Conservation (phyloP, 768 basidiomycete species). For the Exidia glandulosa region DNA sequence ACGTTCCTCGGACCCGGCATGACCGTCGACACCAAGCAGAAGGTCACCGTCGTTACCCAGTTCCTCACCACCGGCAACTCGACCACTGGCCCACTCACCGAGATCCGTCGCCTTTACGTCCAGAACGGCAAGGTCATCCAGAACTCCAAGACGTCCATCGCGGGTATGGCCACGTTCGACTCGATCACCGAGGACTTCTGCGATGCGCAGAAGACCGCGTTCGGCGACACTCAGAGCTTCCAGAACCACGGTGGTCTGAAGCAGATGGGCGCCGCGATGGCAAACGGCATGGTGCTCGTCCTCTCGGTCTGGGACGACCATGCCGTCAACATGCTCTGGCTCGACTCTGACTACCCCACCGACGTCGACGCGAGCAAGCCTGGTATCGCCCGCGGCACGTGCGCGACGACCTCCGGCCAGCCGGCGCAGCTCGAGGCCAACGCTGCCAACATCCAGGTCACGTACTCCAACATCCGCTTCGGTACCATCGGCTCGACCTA, state of each 20-base stretch:
- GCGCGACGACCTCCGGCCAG: conserved; percentile 35
- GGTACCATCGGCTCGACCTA: conserved; percentile 39
- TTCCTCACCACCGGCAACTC: conserved; percentile 39
- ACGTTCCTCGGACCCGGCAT: conserved; percentile 15
- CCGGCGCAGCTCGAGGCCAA: conserved; percentile 33
- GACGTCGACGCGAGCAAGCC: conserved; percentile 19
- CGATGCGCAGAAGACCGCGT: conserved; percentile 32
- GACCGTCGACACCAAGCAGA: conserved; percentile 12
- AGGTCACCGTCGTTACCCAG: conserved; percentile 51
- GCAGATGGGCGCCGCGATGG: conserved; percentile 23
- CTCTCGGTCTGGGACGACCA: conserved; percentile 48
- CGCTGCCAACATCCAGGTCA: conserved; percentile 32
- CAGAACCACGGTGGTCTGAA: conserved; percentile 29
- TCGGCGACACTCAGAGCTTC: conserved; percentile 36
- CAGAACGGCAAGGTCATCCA: conserved; percentile 36
- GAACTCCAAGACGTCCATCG: conserved; percentile 37
- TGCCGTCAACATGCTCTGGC: conserved; percentile 44
- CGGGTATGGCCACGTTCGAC: conserved; percentile 30
- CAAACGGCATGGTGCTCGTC: conserved; percentile 36
- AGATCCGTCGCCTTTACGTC: conserved; percentile 45
- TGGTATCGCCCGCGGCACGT: conserved; percentile 40
- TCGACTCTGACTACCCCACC: conserved; percentile 39
- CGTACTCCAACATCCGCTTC: conserved; percentile 46
- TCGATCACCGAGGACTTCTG: conserved; percentile 38
- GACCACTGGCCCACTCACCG: conserved; percentile 34